Evolutionary conservation across 805 yeast species (phyloP).

Genomic region (Wickerhamiella spandovensis): DNA sequence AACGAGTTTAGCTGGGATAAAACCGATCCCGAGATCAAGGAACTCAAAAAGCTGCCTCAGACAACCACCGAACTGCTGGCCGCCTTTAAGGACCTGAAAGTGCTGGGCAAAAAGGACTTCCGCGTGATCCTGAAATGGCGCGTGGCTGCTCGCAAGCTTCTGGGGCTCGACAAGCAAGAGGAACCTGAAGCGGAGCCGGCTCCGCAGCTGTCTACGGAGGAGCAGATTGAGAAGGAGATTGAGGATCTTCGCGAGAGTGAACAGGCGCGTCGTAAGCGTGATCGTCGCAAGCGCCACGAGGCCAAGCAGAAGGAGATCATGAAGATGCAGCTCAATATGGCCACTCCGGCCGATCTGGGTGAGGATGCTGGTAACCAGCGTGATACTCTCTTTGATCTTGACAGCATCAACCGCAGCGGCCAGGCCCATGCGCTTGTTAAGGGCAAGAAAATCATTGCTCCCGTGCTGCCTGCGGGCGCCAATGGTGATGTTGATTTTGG

Average conservation of each 20-base stretch:
- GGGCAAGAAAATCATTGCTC: constrained; percentile 47
- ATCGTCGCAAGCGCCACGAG: constrained; percentile 71
- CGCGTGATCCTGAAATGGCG: constrained; percentile 78
- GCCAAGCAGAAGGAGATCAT: constrained; percentile 71
- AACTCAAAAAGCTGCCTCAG: constrained; percentile 55
- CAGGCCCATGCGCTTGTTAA: constrained; percentile 55
- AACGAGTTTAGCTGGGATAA: constrained; percentile 51
- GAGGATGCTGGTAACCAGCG: constrained; percentile 79
- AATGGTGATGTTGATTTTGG: constrained; percentile 14
- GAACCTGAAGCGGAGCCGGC: constrained; percentile 40
- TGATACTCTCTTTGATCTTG: constrained; percentile 65
- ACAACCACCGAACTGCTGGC: constrained; percentile 69
- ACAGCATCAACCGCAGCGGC: constrained; percentile 80
- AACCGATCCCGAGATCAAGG: constrained; percentile 56
- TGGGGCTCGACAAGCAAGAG: constrained; percentile 51
- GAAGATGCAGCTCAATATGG: constrained; percentile 93
- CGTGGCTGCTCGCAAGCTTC: constrained; percentile 61
- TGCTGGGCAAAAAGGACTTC: constrained; percentile 89
- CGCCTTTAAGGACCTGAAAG: constrained; percentile 84
- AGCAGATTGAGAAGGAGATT: constrained; percentile 75
- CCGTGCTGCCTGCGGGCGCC: constrained; percentile 2
- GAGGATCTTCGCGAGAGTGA: constrained; percentile 60
- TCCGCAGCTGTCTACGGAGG: constrained; percentile 65
- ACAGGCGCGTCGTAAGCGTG: constrained; percentile 57
- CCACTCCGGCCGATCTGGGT: constrained; percentile 86